Evolutionary conservation across 139 green algal species (phyloP).

Genomic region (Edaphochlamys debaryana): DNA sequence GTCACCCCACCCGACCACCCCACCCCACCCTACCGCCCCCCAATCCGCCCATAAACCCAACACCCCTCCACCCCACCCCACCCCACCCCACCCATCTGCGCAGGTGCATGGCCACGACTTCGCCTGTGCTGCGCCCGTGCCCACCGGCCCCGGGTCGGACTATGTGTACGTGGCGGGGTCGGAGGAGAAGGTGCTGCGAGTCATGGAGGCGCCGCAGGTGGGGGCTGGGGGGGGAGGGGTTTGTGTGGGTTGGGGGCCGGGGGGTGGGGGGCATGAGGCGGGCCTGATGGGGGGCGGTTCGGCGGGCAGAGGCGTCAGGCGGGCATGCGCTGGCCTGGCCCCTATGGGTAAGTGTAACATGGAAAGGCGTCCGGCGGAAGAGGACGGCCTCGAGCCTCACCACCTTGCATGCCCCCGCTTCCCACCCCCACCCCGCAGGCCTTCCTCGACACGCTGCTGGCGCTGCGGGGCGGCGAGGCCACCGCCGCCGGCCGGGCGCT

Average conservation of each 20-base stretch:
- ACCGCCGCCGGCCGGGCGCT: not conserved
- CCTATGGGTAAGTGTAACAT: too few species aligned
- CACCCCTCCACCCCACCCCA: too few species aligned
- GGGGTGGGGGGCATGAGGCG: too few species aligned
- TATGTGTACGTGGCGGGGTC: conserved; percentile 77
- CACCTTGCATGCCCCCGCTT: not conserved
- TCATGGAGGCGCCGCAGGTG: conserved; percentile 86
- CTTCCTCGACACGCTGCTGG: conserved; percentile 62
- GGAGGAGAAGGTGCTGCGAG: conserved; percentile 97
- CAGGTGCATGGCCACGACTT: conserved; percentile 98
- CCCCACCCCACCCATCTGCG: not conserved
- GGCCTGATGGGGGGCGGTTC: too few species aligned
- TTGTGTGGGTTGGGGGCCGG: not conserved
- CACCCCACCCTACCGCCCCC: too few species aligned
- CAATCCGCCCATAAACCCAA: too few species aligned
- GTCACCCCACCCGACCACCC: too few species aligned
- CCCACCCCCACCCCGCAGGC: conserved; percentile 9
- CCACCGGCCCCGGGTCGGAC: conserved; percentile 22
- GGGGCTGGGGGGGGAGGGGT: not conserved
- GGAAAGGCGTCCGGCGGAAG: too few species aligned
- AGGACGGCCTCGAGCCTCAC: too few species aligned
- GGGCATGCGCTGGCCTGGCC: too few species aligned
- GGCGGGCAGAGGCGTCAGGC: too few species aligned
- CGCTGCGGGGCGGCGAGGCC: conserved; percentile 21
- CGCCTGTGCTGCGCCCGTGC: conserved; percentile 70